Evolutionary conservation across 768 basidiomycete species (phyloP).

Genomic region (Mycena galopus): DNA sequence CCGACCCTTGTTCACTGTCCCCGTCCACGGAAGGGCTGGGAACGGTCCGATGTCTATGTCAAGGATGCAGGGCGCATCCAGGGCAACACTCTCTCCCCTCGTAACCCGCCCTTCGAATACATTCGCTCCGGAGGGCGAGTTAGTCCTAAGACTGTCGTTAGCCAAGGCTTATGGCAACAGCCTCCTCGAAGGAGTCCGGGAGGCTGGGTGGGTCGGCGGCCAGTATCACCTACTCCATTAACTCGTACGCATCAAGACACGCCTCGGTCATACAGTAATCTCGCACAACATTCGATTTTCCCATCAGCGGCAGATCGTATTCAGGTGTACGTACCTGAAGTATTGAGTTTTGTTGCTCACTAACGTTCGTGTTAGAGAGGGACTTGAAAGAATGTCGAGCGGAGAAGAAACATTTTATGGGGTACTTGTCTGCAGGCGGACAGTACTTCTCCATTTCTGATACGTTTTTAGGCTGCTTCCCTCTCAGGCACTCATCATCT

Average conservation of each 20-base stretch:
- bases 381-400: constrained; percentile 14
- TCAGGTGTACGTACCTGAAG: constrained; percentile 3
- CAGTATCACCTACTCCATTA: constrained; percentile 4
- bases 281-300: neutral
- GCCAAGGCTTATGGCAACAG: neutral
- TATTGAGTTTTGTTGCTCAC: constrained; percentile 3
- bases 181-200: neutral
- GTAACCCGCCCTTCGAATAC: neutral
- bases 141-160: neutral
- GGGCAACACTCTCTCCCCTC: neutral
- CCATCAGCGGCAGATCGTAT: neutral
- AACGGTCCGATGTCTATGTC: neutral
- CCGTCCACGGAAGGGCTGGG: neutral
- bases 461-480: constrained; percentile 6
- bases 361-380: constrained; percentile 1
- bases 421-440: constrained; percentile 7
- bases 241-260: neutral
- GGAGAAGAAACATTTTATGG: constrained; percentile 21
- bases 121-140: constrained; percentile 16
- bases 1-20: constrained; percentile 2
- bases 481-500: constrained; percentile 6
- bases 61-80: neutral
- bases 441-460: neutral
- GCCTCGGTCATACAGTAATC: neutral
- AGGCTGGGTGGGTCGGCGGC: constrained; percentile 6